These are phyloP conservation scores for Usnea hakonensis DNA, from an alignment of 495 filamentous ascomycete species.

Conservation along the genomic window DNA sequence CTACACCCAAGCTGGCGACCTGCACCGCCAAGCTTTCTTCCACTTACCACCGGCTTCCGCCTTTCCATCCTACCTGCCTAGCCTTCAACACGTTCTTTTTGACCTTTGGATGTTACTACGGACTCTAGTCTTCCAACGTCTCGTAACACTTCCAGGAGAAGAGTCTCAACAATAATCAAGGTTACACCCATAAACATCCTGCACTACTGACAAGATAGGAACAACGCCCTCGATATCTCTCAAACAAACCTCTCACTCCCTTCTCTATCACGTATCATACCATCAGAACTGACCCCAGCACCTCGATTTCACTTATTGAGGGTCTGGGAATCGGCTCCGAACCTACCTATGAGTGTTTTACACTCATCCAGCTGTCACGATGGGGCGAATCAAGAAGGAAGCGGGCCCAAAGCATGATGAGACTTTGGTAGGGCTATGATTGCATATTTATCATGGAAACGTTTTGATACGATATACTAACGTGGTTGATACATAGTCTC, in stretches of 20 bases:
- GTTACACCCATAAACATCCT: not conserved
- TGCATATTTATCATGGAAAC: constrained; percentile 4
- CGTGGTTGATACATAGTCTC: constrained; percentile 51
- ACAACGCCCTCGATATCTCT: not conserved
- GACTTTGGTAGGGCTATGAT: constrained; percentile 64
- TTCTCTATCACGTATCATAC: not conserved
- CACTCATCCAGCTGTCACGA: constrained; percentile 38
- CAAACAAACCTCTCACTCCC: not conserved
- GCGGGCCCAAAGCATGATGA: constrained; percentile 89
- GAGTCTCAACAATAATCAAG: not conserved
- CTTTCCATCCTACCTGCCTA: constrained; percentile 25
- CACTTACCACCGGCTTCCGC: constrained; percentile 2
- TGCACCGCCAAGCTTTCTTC: constrained; percentile 40
- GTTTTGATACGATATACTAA: constrained; percentile 5
- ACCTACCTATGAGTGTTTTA: constrained; percentile 40
- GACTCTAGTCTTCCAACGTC: not conserved
- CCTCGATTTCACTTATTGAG: not conserved
- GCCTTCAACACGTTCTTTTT: constrained; percentile 15
- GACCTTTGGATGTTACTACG: not conserved
- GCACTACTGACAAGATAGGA: constrained; percentile 7
- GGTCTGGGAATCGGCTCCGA: constrained; percentile 1
- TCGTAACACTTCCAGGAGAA: not conserved
- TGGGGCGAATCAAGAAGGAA: constrained; percentile 96
- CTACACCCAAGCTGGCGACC: constrained; percentile 32
- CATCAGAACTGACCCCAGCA: not conserved